phyloP scores from a whole-genome alignment of 2,329 filamentous ascomycete species.

The Verticillium albo-atrum region DNA sequence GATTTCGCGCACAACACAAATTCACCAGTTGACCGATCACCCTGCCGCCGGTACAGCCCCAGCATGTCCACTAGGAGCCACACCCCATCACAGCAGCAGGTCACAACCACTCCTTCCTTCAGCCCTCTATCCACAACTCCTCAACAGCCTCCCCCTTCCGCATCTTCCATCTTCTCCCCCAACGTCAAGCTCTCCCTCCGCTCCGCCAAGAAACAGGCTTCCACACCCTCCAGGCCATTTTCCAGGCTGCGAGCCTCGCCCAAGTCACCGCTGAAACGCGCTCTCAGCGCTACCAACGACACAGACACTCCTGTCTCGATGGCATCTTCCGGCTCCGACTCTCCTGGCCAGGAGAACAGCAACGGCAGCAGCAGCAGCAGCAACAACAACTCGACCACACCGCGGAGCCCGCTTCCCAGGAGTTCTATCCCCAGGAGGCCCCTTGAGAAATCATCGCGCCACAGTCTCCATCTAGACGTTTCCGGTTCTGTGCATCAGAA shows the following conservation, averaged over 20 bases:
- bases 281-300: conserved; percentile 65
- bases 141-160: conserved; percentile 29
- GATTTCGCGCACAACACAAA: conserved; percentile 36
- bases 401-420: conserved; percentile 30
- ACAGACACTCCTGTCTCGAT: conserved; percentile 62
- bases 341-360: conserved; percentile 40
- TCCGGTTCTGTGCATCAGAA: conserved; percentile 47
- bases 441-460: conserved; percentile 44
- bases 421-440: conserved; percentile 39
- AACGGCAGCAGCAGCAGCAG: conserved; percentile 27
- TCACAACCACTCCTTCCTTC: conserved; percentile 26
- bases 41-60: conserved; percentile 36
- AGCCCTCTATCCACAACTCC: conserved; percentile 24
- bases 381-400: conserved; percentile 21
- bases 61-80: conserved; percentile 9
- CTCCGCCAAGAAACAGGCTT: conserved; percentile 54
- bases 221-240: conserved; percentile 47
- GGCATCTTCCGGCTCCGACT: conserved; percentile 37
- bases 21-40: conserved; percentile 27
- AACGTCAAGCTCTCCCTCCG: conserved; percentile 63
- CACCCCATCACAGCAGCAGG: conserved; percentile 6
- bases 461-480: conserved; percentile 55
- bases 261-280: conserved; percentile 77
- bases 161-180: conserved; percentile 55
- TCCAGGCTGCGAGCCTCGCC: conserved; percentile 67